A percentile compares a stretch with the other conserved stretches of the same genome.
phyloP scores from a whole-genome alignment of 352 stramenopile genomes.

The Globisporangium cylindrosporum region DNA sequence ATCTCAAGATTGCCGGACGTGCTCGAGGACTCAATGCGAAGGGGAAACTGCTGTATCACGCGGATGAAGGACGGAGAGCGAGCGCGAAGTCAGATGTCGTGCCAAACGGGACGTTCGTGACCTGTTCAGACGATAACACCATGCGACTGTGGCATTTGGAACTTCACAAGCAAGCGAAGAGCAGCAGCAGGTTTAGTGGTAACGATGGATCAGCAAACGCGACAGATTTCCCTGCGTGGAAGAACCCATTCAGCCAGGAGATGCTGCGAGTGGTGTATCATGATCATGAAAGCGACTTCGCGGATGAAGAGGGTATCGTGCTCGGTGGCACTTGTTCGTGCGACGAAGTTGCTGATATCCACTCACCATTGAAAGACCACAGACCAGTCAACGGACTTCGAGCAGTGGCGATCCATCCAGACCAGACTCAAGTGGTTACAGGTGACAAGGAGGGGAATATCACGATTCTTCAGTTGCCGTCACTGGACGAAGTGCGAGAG shows the following conservation, averaged over 20 bases:
- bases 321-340: conserved; percentile 58
- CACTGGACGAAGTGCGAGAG: conserved; percentile 27
- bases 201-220: conserved; percentile 9
- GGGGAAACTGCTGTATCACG: conserved; percentile 54
- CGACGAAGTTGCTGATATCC: conserved; percentile 36
- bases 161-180: conserved; percentile 40
- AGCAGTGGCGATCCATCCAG: conserved; percentile 46
- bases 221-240: conserved; percentile 37
- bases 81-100: conserved; percentile 24
- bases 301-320: conserved; percentile 36
- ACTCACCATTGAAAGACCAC: conserved; percentile 33
- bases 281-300: conserved; percentile 40
- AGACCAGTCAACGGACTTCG: conserved; percentile 42
- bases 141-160: conserved; percentile 86
- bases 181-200: conserved; percentile 28
- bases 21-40: conserved; percentile 50
- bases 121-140: conserved; percentile 85
- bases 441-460: conserved; percentile 77
- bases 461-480: conserved; percentile 41
- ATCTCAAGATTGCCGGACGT: conserved; percentile 53
- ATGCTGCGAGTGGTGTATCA: conserved; percentile 72
- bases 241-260: conserved; percentile 69
- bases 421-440: conserved; percentile 57
- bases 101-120: conserved; percentile 76
- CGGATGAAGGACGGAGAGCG: conserved; percentile 14